Percentiles rank a stretch among this genome's conserved stretches.
phyloP scores from a whole-genome alignment of 2,329 filamentous ascomycete species.

The Aspergillus pseudonomiae region DNA sequence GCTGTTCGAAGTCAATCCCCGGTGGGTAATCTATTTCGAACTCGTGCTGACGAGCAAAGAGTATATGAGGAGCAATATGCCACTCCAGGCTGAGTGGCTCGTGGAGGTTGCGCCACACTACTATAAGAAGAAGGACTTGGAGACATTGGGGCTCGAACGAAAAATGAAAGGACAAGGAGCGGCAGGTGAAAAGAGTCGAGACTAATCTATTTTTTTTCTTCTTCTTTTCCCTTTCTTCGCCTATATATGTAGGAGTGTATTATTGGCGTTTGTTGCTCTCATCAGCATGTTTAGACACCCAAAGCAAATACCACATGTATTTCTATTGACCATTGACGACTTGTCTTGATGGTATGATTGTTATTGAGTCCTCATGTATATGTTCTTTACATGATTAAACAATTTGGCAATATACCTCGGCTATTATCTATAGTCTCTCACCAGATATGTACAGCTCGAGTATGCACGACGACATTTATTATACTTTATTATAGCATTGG shows the following conservation, averaged over 20 bases:
- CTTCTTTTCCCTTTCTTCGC: background rate
- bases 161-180: constrained; percentile 67
- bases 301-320: background rate
- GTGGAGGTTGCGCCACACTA: constrained; percentile 91
- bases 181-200: constrained; percentile 43
- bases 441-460: background rate
- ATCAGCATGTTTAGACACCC: background rate
- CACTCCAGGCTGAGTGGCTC: constrained; percentile 82
- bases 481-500: background rate
- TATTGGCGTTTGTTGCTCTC: background rate
- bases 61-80: constrained; percentile 88
- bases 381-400: background rate
- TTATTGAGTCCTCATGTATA: background rate
- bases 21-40: constrained; percentile 84
- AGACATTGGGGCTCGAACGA: constrained; percentile 74
- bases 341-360: background rate
- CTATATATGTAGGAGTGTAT: background rate
- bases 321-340: background rate
- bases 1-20: constrained; percentile 76
- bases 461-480: background rate
- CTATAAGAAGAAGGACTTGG: constrained; percentile 88
- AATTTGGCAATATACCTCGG: background rate
- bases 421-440: background rate
- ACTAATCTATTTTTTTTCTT: constrained; percentile 7
- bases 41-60: constrained; percentile 93